Base-by-base conservation (phyloP, 148 eudicot species). In the Cornus controversa region DNA sequence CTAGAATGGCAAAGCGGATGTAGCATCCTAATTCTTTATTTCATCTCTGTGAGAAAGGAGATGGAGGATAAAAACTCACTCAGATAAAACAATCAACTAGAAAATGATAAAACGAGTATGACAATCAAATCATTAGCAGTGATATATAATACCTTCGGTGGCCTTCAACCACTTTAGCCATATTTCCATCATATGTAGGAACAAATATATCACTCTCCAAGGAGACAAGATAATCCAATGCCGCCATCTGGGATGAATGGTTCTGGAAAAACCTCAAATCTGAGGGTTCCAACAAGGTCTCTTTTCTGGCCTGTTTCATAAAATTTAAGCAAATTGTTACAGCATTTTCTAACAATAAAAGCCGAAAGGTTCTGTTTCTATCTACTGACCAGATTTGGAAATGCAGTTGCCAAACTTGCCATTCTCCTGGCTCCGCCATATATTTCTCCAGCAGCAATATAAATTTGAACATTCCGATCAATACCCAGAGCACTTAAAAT, bases 161-260 rank as follows among this genome's bases (percentile, higher is more conserved):
- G 67, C 96, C 96, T 86, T 92, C 92, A 31, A 92, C 96, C 47
- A 92, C 93, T 84, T 86, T 90, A 67, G 96, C 96, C 96, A 92
- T 92, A 67, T 92, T 92, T 69, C 93, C 93, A 70, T 92, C 96
- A 79, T 92, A 92, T 14, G 93, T 92, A 18, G 96, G 96, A 73
- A 92, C 88, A 85, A 92, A 88, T 31, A 89, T 87, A 83, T 91
- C 91, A 70, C 96, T 91, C 77, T 91, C 89, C 80, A 91, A 67
- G 0, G 96, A 89, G 28, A 91, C 96, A 15, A 89, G 78, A 80
- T 90, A 91, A 73, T 91, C 96, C 79, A 91, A 69, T 24, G 96
- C 93, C 58, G 93, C 93, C 96, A 91, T 89, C 72, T 91, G 93
- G 66, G 93, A 90, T 10, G 93, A 91, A 80, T 91, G 96, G 69